Conservation (phyloP, 2,329 filamentous ascomycete species). For the Lasiodiplodia sp. region DNA sequence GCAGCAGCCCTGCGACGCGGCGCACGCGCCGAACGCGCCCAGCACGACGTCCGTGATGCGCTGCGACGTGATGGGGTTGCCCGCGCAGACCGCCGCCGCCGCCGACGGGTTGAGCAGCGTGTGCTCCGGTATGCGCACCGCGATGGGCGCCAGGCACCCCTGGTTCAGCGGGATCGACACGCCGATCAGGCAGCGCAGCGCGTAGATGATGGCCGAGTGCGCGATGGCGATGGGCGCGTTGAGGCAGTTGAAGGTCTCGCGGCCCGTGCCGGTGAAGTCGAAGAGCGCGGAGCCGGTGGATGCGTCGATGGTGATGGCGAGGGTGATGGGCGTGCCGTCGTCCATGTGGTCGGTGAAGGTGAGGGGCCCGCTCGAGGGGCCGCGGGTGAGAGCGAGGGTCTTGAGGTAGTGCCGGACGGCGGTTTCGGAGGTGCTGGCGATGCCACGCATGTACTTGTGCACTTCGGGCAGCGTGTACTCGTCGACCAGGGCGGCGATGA, state of each 20-base stretch:
- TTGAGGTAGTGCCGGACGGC: slow-evolving; percentile 31
- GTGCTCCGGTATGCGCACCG: slow-evolving; percentile 38
- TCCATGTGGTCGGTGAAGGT: slow-evolving; percentile 51
- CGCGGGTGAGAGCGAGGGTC: background rate
- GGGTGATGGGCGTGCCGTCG: slow-evolving; percentile 46
- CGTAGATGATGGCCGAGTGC: slow-evolving; percentile 44
- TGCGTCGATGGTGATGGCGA: slow-evolving; percentile 45
- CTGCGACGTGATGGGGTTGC: slow-evolving; percentile 43
- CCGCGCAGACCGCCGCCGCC: slow-evolving; percentile 40
- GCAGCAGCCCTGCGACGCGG: slow-evolving; percentile 42
- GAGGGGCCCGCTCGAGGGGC: slow-evolving; percentile 13
- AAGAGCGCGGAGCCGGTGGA: slow-evolving; percentile 44
- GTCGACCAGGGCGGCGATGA: slow-evolving; percentile 29
- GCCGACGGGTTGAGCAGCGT: slow-evolving; percentile 41
- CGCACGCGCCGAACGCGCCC: slow-evolving; percentile 41
- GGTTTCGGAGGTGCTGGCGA: slow-evolving; percentile 32
- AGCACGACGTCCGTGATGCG: slow-evolving; percentile 44
- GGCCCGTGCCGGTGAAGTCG: slow-evolving; percentile 52
- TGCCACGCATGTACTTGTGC: slow-evolving; percentile 33
- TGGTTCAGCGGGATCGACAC: slow-evolving; percentile 45
- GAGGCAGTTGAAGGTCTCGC: slow-evolving; percentile 43
- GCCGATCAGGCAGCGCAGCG: slow-evolving; percentile 41
- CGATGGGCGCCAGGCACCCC: slow-evolving; percentile 42
- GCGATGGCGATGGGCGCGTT: slow-evolving; percentile 51
- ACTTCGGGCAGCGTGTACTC: slow-evolving; percentile 28